Evolutionary conservation across 2,329 filamentous ascomycete genomes (phyloP).

Genomic region (Cylindrodendrum hubeiense): DNA sequence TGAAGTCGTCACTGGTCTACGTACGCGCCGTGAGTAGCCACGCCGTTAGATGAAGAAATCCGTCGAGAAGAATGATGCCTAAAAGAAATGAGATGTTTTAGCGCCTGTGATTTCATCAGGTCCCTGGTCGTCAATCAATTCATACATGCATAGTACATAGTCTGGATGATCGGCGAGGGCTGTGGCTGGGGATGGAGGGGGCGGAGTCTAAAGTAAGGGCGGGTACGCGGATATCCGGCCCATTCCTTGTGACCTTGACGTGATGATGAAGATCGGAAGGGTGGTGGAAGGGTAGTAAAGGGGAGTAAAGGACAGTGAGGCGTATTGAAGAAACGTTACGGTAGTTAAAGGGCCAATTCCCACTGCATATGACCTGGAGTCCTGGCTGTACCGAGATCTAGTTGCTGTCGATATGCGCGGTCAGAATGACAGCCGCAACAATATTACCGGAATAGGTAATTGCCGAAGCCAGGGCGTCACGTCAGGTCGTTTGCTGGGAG

Average conservation of each 20-base stretch:
- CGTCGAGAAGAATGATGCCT: neutral
- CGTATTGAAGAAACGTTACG: neutral
- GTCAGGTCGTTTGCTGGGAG: neutral
- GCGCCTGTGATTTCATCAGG: neutral
- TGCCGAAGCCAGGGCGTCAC: constrained; percentile 8
- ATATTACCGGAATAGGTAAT: constrained; percentile 10
- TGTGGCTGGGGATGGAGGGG: neutral
- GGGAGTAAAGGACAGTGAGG: no score
- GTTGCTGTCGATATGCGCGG: neutral
- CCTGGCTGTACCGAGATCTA: neutral
- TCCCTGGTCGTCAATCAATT: neutral
- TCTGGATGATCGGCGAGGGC: neutral
- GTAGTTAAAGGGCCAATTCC: neutral
- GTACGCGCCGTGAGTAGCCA: neutral
- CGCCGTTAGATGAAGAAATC: neutral
- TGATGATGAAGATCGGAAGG: neutral
- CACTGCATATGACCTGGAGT: neutral
- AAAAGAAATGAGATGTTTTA: neutral
- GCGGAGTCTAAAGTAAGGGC: constrained; percentile 18
- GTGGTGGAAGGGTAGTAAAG: no score
- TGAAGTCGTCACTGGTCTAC: constrained; percentile 3
- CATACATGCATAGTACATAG: no score
- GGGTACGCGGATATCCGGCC: neutral
- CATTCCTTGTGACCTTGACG: neutral
- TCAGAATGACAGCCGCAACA: neutral